A percentile compares a stretch with the other conserved stretches of the same genome.
These are phyloP conservation scores for Aphanomyces stellatus DNA, from an alignment of 352 stramenopile species.

Conservation along the genomic window DNA sequence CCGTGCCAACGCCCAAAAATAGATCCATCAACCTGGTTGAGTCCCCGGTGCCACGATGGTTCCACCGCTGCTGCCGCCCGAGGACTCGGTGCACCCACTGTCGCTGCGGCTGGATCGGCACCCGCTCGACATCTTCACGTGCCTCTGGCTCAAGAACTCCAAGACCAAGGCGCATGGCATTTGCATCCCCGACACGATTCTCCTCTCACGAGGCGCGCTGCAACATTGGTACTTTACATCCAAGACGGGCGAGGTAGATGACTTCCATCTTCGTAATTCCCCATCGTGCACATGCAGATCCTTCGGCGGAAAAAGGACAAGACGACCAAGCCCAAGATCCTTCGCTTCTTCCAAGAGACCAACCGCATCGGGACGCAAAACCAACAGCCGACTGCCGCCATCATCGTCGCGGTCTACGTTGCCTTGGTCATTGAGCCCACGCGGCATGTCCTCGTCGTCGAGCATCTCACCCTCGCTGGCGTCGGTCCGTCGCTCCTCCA, in stretches of 20 bases:
- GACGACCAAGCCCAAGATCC: neutral
- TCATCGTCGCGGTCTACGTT: conserved; percentile 2
- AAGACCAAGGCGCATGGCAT: neutral
- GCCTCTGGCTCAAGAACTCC: conserved; percentile 10
- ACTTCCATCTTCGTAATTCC: neutral
- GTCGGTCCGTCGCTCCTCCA: neutral
- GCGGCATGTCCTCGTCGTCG: neutral
- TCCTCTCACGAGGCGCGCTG: neutral
- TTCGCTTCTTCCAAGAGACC: conserved; percentile 11
- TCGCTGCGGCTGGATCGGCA: neutral
- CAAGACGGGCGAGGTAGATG: conserved; percentile 3
- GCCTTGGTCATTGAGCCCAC: neutral
- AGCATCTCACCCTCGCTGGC: conserved; percentile 1
- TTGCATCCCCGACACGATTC: conserved; percentile 9
- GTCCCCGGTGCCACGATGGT: too few relatives aligned
- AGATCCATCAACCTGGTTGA: too few relatives aligned
- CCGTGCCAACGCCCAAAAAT: too few relatives aligned
- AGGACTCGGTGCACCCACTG: conserved; percentile 3
- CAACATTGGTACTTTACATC: conserved; percentile 13
- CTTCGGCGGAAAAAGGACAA: conserved; percentile 9
- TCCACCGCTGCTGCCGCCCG: too few relatives aligned
- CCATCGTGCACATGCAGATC: neutral
- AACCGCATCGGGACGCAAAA: too few relatives aligned
- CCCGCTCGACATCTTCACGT: neutral
- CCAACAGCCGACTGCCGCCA: neutral